Conservation (phyloP, 768 basidiomycete genomes). For the Suillus hirtellus region DNA sequence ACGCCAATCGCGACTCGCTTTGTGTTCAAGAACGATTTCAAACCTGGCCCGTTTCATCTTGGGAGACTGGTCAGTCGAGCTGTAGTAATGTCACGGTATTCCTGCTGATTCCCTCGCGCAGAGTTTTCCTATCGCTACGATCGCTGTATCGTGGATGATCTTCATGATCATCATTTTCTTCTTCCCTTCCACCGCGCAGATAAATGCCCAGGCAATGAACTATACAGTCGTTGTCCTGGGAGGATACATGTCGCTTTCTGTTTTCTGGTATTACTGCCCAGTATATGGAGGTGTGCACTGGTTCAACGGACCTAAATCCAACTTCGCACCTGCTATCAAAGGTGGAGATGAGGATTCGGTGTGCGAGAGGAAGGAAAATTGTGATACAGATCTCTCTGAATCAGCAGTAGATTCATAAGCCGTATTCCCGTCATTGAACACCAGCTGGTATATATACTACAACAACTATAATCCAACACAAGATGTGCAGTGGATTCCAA, state of each 20-base stretch:
- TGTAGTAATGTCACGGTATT: not conserved
- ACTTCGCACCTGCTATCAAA: not conserved
- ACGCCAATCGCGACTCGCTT: constrained; percentile 58
- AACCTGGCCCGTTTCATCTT: constrained; percentile 57
- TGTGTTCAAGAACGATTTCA: constrained; percentile 46
- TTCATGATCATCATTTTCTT: constrained; percentile 35
- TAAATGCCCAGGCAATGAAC: constrained; percentile 38
- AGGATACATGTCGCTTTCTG: constrained; percentile 28
- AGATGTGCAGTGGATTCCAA: not conserved
- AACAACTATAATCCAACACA: not conserved
- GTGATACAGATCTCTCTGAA: not conserved
- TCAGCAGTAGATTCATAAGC: not conserved
- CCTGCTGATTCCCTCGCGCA: constrained; percentile 2
- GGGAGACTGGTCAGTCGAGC: constrained; percentile 27
- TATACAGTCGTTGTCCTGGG: constrained; percentile 37
- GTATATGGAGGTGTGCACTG: constrained; percentile 28
- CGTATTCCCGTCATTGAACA: not conserved
- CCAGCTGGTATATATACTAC: not conserved
- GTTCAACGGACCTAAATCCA: constrained; percentile 30
- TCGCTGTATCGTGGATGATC: constrained; percentile 37
- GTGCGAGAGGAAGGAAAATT: not conserved
- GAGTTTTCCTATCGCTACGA: constrained; percentile 31
- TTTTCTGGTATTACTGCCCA: constrained; percentile 15
- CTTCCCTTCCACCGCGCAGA: constrained; percentile 32
- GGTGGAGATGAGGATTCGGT: not conserved